Percentiles rank a stretch among this genome's conserved stretches.
Conservation (phyloP, 2,329 filamentous ascomycete genomes). For the Westerdykella sp. region DNA sequence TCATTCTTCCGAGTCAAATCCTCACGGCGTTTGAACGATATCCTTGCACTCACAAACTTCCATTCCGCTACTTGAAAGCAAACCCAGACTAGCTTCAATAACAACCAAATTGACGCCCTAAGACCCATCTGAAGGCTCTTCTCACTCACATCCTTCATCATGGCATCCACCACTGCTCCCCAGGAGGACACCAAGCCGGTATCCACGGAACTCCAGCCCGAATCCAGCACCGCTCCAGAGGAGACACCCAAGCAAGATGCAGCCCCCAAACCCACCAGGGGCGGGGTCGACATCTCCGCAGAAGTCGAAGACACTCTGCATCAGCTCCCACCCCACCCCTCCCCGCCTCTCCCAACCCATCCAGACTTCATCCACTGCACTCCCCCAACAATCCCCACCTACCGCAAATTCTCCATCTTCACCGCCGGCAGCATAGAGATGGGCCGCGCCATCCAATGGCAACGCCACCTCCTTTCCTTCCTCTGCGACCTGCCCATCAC, state of each 20-base stretch:
- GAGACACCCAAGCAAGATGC: background rate
- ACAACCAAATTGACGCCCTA: too few relatives aligned
- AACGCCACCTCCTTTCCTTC: constrained; percentile 38
- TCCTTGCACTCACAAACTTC: too few relatives aligned
- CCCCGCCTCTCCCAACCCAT: background rate
- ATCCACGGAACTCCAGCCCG: too few relatives aligned
- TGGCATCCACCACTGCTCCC: too few relatives aligned
- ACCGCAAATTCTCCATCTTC: constrained; percentile 44
- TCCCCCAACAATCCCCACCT: constrained; percentile 12
- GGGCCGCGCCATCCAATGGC: constrained; percentile 47
- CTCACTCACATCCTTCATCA: too few relatives aligned
- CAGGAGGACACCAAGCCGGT: background rate
- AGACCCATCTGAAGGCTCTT: too few relatives aligned
- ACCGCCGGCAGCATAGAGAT: constrained; percentile 53
- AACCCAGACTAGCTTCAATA: too few relatives aligned
- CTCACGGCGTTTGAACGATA: too few relatives aligned
- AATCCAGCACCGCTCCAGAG: background rate
- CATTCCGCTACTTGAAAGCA: too few relatives aligned
- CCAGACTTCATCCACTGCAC: constrained; percentile 8
- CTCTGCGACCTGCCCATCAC: constrained; percentile 46
- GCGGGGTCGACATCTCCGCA: background rate
- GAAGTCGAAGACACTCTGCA: background rate
- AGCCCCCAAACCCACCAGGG: background rate
- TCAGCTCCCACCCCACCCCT: background rate
- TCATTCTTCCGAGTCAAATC: too few relatives aligned